Conservation (phyloP, 2,329 filamentous ascomycete genomes). For the Truncatella angustata region DNA sequence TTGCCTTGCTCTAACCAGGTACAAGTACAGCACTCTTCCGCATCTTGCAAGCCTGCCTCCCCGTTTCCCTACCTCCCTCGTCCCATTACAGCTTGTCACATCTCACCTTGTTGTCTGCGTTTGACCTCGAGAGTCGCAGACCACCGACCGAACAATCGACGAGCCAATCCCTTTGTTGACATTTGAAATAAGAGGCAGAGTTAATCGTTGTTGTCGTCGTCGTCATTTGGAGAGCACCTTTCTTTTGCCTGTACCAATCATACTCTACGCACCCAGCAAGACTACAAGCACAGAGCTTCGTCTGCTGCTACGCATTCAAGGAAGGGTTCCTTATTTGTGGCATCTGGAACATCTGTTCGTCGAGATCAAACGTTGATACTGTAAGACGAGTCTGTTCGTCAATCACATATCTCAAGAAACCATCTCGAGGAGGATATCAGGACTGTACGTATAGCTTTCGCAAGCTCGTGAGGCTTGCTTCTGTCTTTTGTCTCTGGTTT, state of each 20-base stretch:
- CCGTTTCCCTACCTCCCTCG: too few species aligned
- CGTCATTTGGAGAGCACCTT: conserved; percentile 2
- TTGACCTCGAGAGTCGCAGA: not conserved
- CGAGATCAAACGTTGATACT: not conserved
- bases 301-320: conserved; percentile 39
- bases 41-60: not conserved
- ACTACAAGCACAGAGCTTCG: conserved; percentile 64
- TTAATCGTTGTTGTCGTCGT: not conserved
- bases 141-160: not conserved
- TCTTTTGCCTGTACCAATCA: not conserved
- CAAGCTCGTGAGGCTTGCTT: conserved; percentile 27
- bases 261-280: conserved; percentile 22
- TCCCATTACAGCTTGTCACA: too few species aligned
- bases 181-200: too few species aligned
- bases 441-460: conserved; percentile 56
- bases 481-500: conserved; percentile 5
- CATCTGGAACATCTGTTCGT: conserved; percentile 11
- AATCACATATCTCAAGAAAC: not conserved
- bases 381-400: conserved; percentile 8
- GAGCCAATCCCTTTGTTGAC: too few species aligned
- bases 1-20: too few species aligned
- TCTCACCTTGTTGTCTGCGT: not conserved
- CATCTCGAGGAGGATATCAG: too few species aligned
- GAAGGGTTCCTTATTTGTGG: conserved; percentile 16
- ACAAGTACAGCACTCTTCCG: too few species aligned